Conservation (phyloP, 306 rosid species). For the Quercus variabilis region DNA sequence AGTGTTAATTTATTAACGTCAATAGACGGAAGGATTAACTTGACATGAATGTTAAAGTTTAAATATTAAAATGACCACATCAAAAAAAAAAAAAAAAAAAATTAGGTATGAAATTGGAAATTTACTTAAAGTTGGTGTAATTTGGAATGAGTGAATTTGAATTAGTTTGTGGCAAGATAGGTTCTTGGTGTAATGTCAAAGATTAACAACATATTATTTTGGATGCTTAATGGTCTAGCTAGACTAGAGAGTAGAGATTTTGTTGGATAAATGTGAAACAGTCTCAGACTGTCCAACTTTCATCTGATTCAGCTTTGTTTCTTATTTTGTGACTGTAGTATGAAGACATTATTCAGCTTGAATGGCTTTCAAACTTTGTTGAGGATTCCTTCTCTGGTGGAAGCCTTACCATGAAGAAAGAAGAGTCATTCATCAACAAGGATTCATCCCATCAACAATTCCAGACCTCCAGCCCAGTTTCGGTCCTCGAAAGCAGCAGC, state of each 20-base stretch:
- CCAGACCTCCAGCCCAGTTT: conserved; percentile 76
- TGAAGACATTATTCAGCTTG: conserved; percentile 85
- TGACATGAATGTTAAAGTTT: too few species aligned
- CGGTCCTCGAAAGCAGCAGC: conserved; percentile 93
- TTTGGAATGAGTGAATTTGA: too few species aligned
- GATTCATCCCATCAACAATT: conserved; percentile 57
- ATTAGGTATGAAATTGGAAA: too few species aligned
- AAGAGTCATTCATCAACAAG: conserved; percentile 43
- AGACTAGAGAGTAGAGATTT: neutral
- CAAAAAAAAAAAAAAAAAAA: too few species aligned
- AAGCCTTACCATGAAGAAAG: conserved; percentile 65
- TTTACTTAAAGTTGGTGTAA: too few species aligned
- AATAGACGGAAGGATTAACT: too few species aligned
- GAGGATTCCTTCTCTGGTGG: conserved; percentile 86
- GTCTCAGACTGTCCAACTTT: too few species aligned
- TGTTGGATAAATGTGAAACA: neutral
- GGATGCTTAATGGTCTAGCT: neutral
- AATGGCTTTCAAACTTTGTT: conserved; percentile 87
- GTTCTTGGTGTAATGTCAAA: too few species aligned
- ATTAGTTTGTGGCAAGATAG: too few species aligned
- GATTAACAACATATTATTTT: neutral
- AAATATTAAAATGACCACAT: too few species aligned
- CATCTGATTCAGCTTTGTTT: conserved; percentile 20
- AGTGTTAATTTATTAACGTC: too few species aligned
- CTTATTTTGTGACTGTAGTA: conserved; percentile 39